Evolutionary conservation across 305 asterid species (phyloP).

Genomic region (Fraxinus velutina): DNA sequence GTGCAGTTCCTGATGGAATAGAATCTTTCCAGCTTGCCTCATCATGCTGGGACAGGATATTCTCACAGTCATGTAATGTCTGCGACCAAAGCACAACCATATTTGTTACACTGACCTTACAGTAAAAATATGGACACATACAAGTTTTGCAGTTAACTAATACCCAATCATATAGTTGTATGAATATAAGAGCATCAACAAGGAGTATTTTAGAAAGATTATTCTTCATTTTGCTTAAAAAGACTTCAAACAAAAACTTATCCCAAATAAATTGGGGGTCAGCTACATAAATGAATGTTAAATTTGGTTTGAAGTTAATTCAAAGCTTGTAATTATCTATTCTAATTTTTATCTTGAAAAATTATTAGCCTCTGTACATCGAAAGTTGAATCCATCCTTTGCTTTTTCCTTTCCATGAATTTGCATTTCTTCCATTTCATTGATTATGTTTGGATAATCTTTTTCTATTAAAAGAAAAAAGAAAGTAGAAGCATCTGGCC

Average conservation of each 20-base stretch:
- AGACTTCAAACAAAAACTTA: background rate
- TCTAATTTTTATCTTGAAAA: background rate
- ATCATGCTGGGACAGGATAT: constrained; percentile 39
- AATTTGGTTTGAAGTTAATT: background rate
- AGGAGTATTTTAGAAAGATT: background rate
- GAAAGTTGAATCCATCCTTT: background rate
- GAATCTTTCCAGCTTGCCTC: constrained; percentile 44
- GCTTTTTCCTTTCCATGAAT: background rate
- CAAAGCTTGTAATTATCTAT: background rate
- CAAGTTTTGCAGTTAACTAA: background rate
- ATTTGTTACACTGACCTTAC: constrained; percentile 7
- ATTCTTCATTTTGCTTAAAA: background rate
- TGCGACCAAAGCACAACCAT: constrained; percentile 38
- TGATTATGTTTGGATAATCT: background rate
- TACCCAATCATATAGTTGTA: background rate
- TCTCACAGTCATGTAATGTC: constrained; percentile 72
- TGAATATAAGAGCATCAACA: background rate
- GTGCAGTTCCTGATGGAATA: constrained; percentile 51
- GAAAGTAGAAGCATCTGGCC: background rate
- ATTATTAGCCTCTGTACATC: background rate
- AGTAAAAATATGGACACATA: background rate
- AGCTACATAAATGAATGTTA: background rate
- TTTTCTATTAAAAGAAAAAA: background rate
- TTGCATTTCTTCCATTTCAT: background rate
- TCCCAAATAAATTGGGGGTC: background rate